phyloP scores from a whole-genome alignment of 208 protist genomes.

The Acanthamoeba culbertsoni region DNA sequence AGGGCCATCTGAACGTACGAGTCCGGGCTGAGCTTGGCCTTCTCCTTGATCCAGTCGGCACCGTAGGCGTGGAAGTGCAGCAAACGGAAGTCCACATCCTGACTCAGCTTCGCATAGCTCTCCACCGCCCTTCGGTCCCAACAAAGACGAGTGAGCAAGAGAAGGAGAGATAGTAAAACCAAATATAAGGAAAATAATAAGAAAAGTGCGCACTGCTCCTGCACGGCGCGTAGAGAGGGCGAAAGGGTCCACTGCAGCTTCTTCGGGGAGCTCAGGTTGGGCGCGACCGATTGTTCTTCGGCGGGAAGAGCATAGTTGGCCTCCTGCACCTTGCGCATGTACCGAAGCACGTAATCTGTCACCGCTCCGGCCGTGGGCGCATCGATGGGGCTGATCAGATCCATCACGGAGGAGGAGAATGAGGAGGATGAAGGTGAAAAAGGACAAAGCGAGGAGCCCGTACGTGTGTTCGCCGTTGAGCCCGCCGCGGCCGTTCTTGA shows the following conservation, averaged over 20 bases:
- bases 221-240: not conserved
- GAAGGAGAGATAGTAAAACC: not conserved
- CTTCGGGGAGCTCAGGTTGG: not conserved
- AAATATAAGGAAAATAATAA: not conserved
- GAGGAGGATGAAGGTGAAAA: not conserved
- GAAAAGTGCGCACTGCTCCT: not conserved
- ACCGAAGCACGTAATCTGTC: not conserved
- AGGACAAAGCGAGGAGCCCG: not conserved
- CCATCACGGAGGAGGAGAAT: not conserved
- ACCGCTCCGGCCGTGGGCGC: not conserved
- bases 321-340: not conserved
- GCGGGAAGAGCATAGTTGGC: not conserved
- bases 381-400: not conserved
- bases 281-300: not conserved
- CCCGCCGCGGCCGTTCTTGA: slow-evolving; percentile 54
- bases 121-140: not conserved
- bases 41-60: not conserved
- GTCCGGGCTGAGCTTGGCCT: slow-evolving; percentile 57
- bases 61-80: slow-evolving; percentile 26
- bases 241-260: slow-evolving; percentile 25
- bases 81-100: slow-evolving; percentile 7
- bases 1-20: slow-evolving; percentile 56
- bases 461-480: slow-evolving; percentile 49
- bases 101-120: not conserved
- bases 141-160: not conserved